Percentiles rank a stretch among this genome's conserved stretches.
Conservation (phyloP, 352 stramenopile species). For the Globisporangium spiculum region DNA sequence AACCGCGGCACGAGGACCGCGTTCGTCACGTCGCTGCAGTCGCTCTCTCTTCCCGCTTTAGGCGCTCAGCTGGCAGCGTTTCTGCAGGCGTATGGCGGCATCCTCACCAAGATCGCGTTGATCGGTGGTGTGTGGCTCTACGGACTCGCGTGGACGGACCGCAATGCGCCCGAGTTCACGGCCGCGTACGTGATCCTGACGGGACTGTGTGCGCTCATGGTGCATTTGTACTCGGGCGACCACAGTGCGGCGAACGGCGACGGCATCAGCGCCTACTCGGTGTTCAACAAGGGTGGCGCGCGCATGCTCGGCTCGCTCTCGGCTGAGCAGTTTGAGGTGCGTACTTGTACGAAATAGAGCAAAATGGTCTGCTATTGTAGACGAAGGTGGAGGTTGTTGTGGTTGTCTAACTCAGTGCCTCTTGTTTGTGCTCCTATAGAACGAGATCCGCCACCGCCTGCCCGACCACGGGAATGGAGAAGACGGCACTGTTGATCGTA, state of each 20-base stretch:
- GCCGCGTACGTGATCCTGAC: conserved; percentile 62
- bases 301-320: conserved; percentile 80
- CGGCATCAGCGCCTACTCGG: conserved; percentile 74
- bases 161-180: conserved; percentile 49
- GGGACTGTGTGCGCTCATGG: conserved; percentile 36
- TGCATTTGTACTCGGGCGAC: conserved; percentile 36
- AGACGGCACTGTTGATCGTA: conserved; percentile 2
- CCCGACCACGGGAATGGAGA: conserved; percentile 10
- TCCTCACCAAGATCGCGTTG: conserved; percentile 22
- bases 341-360: background rate
- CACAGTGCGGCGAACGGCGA: conserved; percentile 7
- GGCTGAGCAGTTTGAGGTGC: conserved; percentile 81
- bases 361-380: background rate
- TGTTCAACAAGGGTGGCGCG: conserved; percentile 69
- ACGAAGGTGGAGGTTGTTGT: background rate
- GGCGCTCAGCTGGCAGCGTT: conserved; percentile 19
- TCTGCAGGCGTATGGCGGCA: conserved; percentile 24
- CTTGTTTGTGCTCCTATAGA: conserved; percentile 26
- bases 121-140: conserved; percentile 35
- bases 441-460: conserved; percentile 69
- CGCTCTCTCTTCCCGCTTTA: conserved; percentile 16
- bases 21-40: conserved; percentile 37
- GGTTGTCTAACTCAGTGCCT: background rate
- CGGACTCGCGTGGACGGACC: conserved; percentile 45
- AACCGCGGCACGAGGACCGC: conserved; percentile 69